Conservation (phyloP, 2,329 filamentous ascomycete genomes). For the Trichoderma sp. region DNA sequence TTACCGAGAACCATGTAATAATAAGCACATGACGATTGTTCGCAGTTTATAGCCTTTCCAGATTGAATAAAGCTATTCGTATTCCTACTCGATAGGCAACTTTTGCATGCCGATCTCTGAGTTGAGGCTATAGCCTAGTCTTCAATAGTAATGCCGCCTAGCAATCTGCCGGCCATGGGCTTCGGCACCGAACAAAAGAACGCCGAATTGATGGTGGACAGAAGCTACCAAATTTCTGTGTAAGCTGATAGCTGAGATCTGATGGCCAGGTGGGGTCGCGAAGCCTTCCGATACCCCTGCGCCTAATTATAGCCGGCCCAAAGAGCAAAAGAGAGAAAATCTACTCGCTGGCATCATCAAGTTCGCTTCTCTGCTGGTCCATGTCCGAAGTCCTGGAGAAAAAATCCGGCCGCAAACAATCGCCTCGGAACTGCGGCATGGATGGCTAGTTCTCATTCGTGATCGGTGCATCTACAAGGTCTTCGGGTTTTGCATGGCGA, state of each 20-base stretch:
- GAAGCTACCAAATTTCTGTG: neutral
- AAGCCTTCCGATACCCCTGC: constrained; percentile 18
- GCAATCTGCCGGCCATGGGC: neutral
- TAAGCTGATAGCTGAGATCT: constrained; percentile 10
- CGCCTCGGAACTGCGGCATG: neutral
- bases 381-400: neutral
- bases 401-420: neutral
- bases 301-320: neutral
- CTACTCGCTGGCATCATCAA: constrained; percentile 12
- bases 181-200: neutral
- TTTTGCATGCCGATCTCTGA: neutral
- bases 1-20: neutral
- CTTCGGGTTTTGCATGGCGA: constrained; percentile 5
- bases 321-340: neutral
- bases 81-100: neutral
- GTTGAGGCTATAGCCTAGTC: neutral
- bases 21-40: neutral
- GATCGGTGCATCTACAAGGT: neutral
- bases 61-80: neutral
- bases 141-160: neutral
- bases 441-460: neutral
- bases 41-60: neutral
- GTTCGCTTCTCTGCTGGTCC: neutral
- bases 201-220: constrained; percentile 3
- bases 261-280: neutral